phyloP scores from a whole-genome alignment of 2,329 filamentous ascomycete species.

The Epichloe gansuensis region DNA sequence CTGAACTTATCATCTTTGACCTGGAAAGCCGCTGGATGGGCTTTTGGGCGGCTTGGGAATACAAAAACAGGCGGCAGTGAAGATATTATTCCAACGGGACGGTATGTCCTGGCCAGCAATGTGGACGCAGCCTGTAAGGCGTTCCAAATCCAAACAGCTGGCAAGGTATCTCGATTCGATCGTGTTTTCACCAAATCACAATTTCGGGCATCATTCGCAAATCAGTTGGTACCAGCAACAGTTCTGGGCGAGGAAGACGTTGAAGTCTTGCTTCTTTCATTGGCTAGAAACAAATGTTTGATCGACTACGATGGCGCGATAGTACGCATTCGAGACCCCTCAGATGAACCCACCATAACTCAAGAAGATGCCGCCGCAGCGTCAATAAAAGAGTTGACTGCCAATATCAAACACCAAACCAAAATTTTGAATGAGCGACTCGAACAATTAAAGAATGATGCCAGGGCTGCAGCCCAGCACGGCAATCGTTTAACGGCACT shows the following conservation, averaged over 20 bases:
- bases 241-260: constrained; percentile 51
- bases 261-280: constrained; percentile 54
- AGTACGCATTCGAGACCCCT: constrained; percentile 56
- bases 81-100: constrained; percentile 45
- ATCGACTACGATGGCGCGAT: constrained; percentile 51
- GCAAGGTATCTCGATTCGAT: constrained; percentile 42
- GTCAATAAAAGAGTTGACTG: constrained; percentile 66
- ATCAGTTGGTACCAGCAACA: constrained; percentile 34
- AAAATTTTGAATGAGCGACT: constrained; percentile 53
- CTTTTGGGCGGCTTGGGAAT: constrained; percentile 55
- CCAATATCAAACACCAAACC: constrained; percentile 62
- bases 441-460: constrained; percentile 48
- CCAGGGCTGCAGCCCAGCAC: constrained; percentile 54
- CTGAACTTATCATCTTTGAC: constrained; percentile 56
- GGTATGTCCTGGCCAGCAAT: constrained; percentile 54
- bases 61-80: constrained; percentile 32
- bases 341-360: constrained; percentile 44
- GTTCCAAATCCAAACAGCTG: constrained; percentile 32
- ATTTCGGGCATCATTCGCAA: constrained; percentile 47
- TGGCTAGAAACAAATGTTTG: constrained; percentile 52
- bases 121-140: constrained; percentile 45
- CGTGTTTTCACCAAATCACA: constrained; percentile 53
- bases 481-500: constrained; percentile 68
- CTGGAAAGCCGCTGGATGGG: constrained; percentile 63
- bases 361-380: constrained; percentile 73